These are phyloP conservation scores for Fusarium tuaranense DNA, from an alignment of 2,329 filamentous ascomycete species.

Conservation along the genomic window DNA sequence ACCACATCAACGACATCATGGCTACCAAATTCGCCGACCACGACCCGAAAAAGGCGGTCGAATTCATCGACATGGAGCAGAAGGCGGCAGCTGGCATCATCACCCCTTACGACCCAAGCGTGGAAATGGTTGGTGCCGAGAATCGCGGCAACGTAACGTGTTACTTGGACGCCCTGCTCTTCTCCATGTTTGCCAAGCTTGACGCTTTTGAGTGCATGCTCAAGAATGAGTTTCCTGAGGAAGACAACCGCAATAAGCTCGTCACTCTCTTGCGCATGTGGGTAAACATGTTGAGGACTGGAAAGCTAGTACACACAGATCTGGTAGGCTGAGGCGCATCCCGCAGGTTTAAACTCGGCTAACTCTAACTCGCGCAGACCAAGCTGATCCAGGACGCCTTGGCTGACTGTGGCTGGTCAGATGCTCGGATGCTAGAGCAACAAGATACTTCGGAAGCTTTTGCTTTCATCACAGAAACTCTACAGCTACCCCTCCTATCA, in stretches of 20 bases:
- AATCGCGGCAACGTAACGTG: conserved; percentile 93
- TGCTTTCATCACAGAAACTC: conserved; percentile 89
- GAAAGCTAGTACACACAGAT: conserved; percentile 86
- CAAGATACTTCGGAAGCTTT: conserved; percentile 98
- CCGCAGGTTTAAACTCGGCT: conserved; percentile 32
- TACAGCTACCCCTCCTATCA: conserved; percentile 88
- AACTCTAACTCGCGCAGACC: conserved; percentile 66
- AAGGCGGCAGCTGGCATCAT: conserved; percentile 85
- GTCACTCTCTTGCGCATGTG: conserved; percentile 85
- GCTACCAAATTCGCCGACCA: conserved; percentile 74
- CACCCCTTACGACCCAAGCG: conserved; percentile 76
- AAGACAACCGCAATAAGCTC: conserved; percentile 77
- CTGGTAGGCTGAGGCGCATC: conserved; percentile 66
- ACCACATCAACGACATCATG: conserved; percentile 68
- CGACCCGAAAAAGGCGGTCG: conserved; percentile 79
- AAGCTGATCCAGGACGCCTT: conserved; percentile 85
- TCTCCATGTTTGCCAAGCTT: conserved; percentile 94
- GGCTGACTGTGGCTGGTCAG: conserved; percentile 88
- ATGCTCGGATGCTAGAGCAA: conserved; percentile 81
- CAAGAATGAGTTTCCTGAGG: conserved; percentile 77
- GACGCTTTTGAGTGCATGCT: conserved; percentile 94
- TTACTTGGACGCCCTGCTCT: conserved; percentile 90
- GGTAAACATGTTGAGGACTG: conserved; percentile 91
- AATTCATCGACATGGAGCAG: conserved; percentile 82
- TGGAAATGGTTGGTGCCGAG: conserved; percentile 83